Evolutionary conservation across 768 basidiomycete genomes (phyloP).

Genomic region (Mycena chlorophos): DNA sequence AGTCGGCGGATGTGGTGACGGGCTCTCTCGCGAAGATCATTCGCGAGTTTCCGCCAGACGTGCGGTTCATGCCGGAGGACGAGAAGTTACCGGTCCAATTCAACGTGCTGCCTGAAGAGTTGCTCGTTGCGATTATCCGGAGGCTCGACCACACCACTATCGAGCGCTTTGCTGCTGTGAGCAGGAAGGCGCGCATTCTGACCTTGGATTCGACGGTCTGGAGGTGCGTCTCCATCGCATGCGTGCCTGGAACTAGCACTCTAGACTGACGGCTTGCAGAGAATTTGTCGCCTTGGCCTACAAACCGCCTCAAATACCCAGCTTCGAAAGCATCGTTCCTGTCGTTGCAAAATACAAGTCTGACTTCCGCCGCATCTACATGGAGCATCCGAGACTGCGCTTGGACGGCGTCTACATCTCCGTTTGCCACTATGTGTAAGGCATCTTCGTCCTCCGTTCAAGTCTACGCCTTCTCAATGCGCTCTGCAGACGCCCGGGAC

Average conservation of each 20-base stretch:
- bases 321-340: conserved; percentile 46
- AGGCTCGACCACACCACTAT: conserved; percentile 65
- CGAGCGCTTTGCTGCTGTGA: conserved; percentile 75
- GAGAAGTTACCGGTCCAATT: conserved; percentile 60
- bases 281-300: conserved; percentile 66
- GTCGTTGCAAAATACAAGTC: conserved; percentile 54
- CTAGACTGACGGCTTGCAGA: conserved; percentile 39
- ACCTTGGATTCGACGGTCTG: conserved; percentile 71
- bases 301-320: conserved; percentile 71
- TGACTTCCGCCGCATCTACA: conserved; percentile 74
- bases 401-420: conserved; percentile 90
- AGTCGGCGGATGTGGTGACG: conserved; percentile 29
- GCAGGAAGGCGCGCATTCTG: conserved; percentile 72
- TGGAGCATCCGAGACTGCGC: conserved; percentile 84
- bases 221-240: conserved; percentile 51
- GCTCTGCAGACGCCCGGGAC: conserved; percentile 67
- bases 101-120: conserved; percentile 69
- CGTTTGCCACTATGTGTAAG: conserved; percentile 84
- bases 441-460: conserved; percentile 14
- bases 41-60: conserved; percentile 44
- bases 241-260: neutral
- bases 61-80: conserved; percentile 69
- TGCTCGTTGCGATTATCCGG: conserved; percentile 67
- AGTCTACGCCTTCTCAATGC: conserved; percentile 8
- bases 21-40: conserved; percentile 50